Base-by-base conservation (phyloP, 208 protist genomes). In the Angomonas desouzai region DNA sequence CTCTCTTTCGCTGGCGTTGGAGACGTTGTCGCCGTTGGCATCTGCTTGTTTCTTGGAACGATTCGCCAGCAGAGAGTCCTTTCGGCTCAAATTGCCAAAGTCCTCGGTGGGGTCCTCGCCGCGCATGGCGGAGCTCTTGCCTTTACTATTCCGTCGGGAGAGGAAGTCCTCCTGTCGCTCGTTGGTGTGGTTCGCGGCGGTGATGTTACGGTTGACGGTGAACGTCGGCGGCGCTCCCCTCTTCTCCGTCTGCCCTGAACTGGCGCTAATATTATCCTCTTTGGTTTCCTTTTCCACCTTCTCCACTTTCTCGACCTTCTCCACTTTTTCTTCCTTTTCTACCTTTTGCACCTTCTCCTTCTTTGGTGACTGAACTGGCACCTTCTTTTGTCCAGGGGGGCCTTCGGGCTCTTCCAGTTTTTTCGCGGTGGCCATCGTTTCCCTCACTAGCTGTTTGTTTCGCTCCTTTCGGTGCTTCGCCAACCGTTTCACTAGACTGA, bases 1-100 rank as follows among this genome's bases (percentile, higher is more conserved):
- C 63, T 87, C 76, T 10, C 27, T 57, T 23, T 29, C 51, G 51
- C 29, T 57, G 51, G 6, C n/a, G 28, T 20, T 18, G 51, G n/a
- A n/a, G 29, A 3, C 30, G 51, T 7, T 22, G 28, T 25, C 23
- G 6, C 7, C 30, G 51, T 29, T 34, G 27, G 23, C 28, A n/a
- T n/a, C n/a, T n/a, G n/a, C n/a, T n/a, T n/a, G n/a, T n/a, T n/a
- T n/a, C n/a, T n/a, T n/a, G n/a, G n/a, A n/a, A n/a, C n/a, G n/a
- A n/a, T n/a, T n/a, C n/a, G n/a, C n/a, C n/a, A n/a, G n/a, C 11
- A 27, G n/a, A 7, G 47, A 43, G 36, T 43, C 36, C 9, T 43
- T 43, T 13, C 36, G 36, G 9, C 13, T 43, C 9, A 43, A 13
- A 13, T 6, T 43, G 36, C 9, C 6, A 13, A 6, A 6, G 36